Percentiles rank a stretch among this genome's conserved stretches.
phyloP scores from a whole-genome alignment of 352 stramenopile genomes.

The Pythium plurisporium region DNA sequence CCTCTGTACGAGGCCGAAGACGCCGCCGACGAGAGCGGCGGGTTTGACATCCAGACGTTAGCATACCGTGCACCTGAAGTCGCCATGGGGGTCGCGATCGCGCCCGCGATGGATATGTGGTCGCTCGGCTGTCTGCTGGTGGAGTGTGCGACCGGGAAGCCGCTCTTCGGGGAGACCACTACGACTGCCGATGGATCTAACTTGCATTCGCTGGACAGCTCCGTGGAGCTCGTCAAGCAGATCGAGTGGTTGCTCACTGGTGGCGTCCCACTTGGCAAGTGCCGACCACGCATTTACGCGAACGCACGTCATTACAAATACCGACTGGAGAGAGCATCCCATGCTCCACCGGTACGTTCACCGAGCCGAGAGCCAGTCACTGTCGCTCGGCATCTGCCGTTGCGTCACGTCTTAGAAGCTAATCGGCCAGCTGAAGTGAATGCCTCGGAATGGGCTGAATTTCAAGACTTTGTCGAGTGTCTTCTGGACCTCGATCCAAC shows the following conservation, averaged over 20 bases:
- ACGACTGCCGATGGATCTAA: background rate
- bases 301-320: conserved; percentile 16
- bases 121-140: conserved; percentile 69
- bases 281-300: background rate
- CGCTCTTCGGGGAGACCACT: conserved; percentile 39
- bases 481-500: conserved; percentile 48
- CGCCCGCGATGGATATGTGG: conserved; percentile 71
- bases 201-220: background rate
- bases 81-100: conserved; percentile 50
- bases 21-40: conserved; percentile 17
- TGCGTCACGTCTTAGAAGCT: conserved; percentile 32
- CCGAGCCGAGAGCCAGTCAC: background rate
- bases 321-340: background rate
- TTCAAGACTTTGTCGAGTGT: conserved; percentile 49
- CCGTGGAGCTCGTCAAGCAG: conserved; percentile 14
- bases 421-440: conserved; percentile 16
- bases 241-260: conserved; percentile 21
- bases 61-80: conserved; percentile 72
- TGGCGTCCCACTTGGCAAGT: conserved; percentile 6
- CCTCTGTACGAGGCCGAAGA: conserved; percentile 31
- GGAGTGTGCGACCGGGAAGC: conserved; percentile 50
- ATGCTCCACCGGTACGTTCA: background rate
- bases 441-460: conserved; percentile 19
- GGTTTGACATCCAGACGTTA: conserved; percentile 72
- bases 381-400: conserved; percentile 4